Base-by-base conservation (phyloP, 2,329 filamentous ascomycete genomes). In the Ceratocystis papillata region DNA sequence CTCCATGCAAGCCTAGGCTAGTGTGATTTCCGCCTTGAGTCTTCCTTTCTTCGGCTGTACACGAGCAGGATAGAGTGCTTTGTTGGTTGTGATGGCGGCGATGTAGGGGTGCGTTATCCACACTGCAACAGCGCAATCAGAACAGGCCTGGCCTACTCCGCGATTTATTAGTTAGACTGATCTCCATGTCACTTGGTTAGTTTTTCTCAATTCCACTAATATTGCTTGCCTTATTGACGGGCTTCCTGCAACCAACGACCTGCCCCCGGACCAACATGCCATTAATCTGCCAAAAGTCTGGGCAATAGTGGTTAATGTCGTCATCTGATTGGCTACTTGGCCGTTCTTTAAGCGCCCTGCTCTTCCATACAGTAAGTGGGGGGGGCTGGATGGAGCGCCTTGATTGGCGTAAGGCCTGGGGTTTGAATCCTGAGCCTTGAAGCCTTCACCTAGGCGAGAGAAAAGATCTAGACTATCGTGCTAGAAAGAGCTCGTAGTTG, bases 261-360 rank as follows among this genome's bases (percentile, higher is more conserved):
- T 41, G 3, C 37, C 10, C 37, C 37, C 37, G 8, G 12, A 15
- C 30, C 17, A 30, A 30, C 25, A 20, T 57, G 53, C 53, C 53
- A 57, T 55, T 57, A 15, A 57, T 7, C 25, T 57, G 53, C 8
- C 53, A n/a, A 57, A 37, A 57, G 53, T 33, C 53, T 57, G 53
- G 37, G 53, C 50, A 57, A 17, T 17, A 5, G 53, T 57, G 53
- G 53, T 15, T 57, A 57, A 57, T 30, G 22, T 12, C 20, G 53
- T 17, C 25, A 30, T 30, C 53, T 57, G 22, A 57, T 57, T 57
- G 53, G 53, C 53, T 30, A 22, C 15, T 17, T 17, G 53, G 15
- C 53, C 20, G 5, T 57, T 57, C 10, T n/a, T 57, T 57, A 57
- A 57, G 53, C 53, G 53, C 53, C 53, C 10, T 25, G 22, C 53